phyloP scores from a whole-genome alignment of 1,284 basidiomycete species.

The Entoloma clypeatum region DNA sequence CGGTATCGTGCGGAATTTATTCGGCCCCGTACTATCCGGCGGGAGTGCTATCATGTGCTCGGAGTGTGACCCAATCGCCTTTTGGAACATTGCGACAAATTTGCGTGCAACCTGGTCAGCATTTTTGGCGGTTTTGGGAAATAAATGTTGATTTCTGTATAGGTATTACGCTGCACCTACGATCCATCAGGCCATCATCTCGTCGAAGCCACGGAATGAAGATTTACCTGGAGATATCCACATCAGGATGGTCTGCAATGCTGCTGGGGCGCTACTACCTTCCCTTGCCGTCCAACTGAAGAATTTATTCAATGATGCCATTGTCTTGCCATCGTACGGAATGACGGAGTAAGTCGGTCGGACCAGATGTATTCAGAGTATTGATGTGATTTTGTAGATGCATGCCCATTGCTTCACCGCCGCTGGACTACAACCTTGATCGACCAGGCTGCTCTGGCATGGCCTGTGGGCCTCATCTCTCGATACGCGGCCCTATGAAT shows the following conservation, averaged over 20 bases:
- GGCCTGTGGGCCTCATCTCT: slow-evolving; percentile 44
- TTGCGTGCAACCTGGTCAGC: slow-evolving; percentile 49
- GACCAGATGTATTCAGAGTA: too few relatives aligned
- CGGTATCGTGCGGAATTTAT: slow-evolving; percentile 59
- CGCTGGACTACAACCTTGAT: slow-evolving; percentile 39
- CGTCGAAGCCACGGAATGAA: slow-evolving; percentile 34
- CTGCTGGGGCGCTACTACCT: slow-evolving; percentile 43
- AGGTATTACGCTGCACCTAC: slow-evolving; percentile 49
- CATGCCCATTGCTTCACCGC: slow-evolving; percentile 47
- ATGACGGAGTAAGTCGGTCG: slow-evolving; percentile 46
- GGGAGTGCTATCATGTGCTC: slow-evolving; percentile 58
- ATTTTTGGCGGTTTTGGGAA: neutral
- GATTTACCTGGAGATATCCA: slow-evolving; percentile 31
- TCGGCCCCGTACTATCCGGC: slow-evolving; percentile 57
- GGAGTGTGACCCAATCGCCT: slow-evolving; percentile 54
- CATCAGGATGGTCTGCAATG: slow-evolving; percentile 46
- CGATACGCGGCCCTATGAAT: slow-evolving; percentile 38
- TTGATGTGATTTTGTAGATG: slow-evolving; percentile 27
- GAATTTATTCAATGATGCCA: slow-evolving; percentile 33
- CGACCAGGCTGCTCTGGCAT: slow-evolving; percentile 45
- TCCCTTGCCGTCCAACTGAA: slow-evolving; percentile 39
- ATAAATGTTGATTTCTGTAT: neutral
- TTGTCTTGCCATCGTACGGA: slow-evolving; percentile 44
- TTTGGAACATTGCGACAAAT: slow-evolving; percentile 52
- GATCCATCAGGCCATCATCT: slow-evolving; percentile 43